Percentiles rank a stretch among this genome's conserved stretches.
Conservation (phyloP, 306 rosid species). For the Glycyrrhiza uralensis region DNA sequence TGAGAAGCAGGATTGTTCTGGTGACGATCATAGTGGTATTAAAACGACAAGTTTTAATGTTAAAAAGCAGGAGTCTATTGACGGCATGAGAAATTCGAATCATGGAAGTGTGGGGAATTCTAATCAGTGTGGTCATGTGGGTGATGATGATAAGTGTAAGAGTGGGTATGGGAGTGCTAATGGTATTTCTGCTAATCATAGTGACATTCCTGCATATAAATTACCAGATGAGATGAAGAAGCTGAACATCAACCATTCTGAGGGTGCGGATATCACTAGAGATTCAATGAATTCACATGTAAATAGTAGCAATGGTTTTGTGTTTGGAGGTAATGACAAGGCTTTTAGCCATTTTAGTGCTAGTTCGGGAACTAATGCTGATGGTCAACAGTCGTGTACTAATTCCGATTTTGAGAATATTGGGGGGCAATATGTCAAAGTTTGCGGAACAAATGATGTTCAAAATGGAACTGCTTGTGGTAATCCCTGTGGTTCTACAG, state of each 20-base stretch:
- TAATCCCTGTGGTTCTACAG: slow-evolving; percentile 22
- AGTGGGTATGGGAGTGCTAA: slow-evolving; percentile 19
- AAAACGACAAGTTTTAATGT: slow-evolving; percentile 17
- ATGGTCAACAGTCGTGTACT: slow-evolving; percentile 24
- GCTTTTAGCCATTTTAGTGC: slow-evolving; percentile 19
- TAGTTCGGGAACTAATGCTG: slow-evolving; percentile 28
- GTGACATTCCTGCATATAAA: slow-evolving; percentile 24
- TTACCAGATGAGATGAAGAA: slow-evolving; percentile 61
- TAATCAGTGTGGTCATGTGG: slow-evolving; percentile 18
- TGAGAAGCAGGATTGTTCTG: slow-evolving; percentile 29
- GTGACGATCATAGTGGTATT: slow-evolving; percentile 6
- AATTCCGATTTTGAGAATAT: slow-evolving; percentile 25
- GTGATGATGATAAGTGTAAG: slow-evolving; percentile 22
- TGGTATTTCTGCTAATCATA: slow-evolving; percentile 13
- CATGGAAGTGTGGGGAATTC: too few relatives aligned
- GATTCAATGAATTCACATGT: slow-evolving; percentile 21
- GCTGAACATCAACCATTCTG: slow-evolving; percentile 53
- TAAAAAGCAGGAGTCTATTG: slow-evolving; percentile 31
- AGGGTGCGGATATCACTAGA: slow-evolving; percentile 20
- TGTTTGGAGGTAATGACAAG: slow-evolving; percentile 33
- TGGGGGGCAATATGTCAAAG: slow-evolving; percentile 30
- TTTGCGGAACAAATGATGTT: slow-evolving; percentile 9
- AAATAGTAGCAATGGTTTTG: slow-evolving; percentile 30
- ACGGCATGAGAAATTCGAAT: slow-evolving; percentile 16
- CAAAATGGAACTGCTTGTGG: slow-evolving; percentile 35